Evolutionary conservation across 192 early-diverging fungal species (phyloP).

Genomic region (Backusella parvicylindrica): DNA sequence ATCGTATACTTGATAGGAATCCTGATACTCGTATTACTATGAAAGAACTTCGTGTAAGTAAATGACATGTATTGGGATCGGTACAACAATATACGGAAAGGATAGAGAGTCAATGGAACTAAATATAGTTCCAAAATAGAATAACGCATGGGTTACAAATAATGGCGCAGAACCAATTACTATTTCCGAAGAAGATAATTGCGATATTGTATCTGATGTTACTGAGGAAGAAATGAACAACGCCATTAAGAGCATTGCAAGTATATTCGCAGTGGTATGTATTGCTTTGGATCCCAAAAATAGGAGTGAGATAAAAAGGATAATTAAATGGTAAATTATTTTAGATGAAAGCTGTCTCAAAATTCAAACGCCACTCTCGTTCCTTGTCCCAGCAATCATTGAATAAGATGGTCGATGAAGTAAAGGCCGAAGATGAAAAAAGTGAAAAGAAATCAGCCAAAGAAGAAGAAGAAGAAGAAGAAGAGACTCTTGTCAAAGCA

Average conservation of each 20-base stretch:
- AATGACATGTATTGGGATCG: not conserved
- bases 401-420: conserved; percentile 17
- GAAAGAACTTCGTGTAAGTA: conserved; percentile 58
- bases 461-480: not conserved
- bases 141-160: conserved; percentile 84
- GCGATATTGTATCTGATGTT: conserved; percentile 65
- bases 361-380: conserved; percentile 45
- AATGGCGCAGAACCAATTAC: conserved; percentile 58
- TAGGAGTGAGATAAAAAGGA: not conserved
- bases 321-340: not conserved
- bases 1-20: conserved; percentile 75
- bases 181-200: conserved; percentile 73
- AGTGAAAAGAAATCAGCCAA: not conserved
- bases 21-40: conserved; percentile 78
- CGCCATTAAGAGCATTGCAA: conserved; percentile 65
- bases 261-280: conserved; percentile 65
- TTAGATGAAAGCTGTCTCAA: conserved; percentile 47
- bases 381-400: conserved; percentile 33
- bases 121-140: conserved; percentile 9
- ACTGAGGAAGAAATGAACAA: conserved; percentile 82
- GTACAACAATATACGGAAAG: not conserved
- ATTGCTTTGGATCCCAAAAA: not conserved
- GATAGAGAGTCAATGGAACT: not conserved
- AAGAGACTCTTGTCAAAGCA: not conserved
- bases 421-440: not conserved